Conservation (phyloP, 208 protist species). For the Kentomonas sorsogonicus region DNA sequence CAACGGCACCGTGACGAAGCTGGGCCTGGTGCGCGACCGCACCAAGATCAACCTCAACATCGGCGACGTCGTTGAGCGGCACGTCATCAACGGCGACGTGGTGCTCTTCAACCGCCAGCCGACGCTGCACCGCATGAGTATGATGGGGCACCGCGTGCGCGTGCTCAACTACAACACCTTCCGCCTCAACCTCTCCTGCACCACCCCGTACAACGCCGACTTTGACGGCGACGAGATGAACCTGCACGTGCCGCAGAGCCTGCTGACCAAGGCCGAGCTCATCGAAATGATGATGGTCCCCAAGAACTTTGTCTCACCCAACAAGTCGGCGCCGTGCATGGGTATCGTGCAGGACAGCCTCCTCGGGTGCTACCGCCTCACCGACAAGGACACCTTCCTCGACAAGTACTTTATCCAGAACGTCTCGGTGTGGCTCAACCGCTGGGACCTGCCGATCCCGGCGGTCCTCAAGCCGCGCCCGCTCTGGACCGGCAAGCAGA, state of each 20-base stretch:
- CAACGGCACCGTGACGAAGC: constrained; percentile 89
- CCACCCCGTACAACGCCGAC: constrained; percentile 99
- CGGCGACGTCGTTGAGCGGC: constrained; percentile 95
- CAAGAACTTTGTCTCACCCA: constrained; percentile 99
- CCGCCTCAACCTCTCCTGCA: constrained; percentile 98
- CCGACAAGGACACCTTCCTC: constrained; percentile 95
- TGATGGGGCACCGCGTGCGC: constrained; percentile 99
- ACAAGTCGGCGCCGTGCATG: constrained; percentile 98
- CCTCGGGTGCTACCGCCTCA: constrained; percentile 92
- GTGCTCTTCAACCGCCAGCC: constrained; percentile 99
- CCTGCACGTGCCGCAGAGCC: constrained; percentile 98
- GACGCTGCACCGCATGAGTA: constrained; percentile 99
- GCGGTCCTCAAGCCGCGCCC: constrained; percentile 96
- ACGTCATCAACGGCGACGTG: constrained; percentile 98
- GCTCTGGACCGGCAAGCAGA: constrained; percentile 99
- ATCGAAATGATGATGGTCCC: constrained; percentile 99
- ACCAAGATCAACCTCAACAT: constrained; percentile 87
- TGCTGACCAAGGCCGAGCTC: constrained; percentile 95
- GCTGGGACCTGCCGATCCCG: constrained; percentile 95
- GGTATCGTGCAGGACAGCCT: constrained; percentile 99
- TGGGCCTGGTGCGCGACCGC: constrained; percentile 75
- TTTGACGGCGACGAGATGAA: constrained; percentile 99
- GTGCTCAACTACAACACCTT: constrained; percentile 99
- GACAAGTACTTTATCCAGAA: constrained; percentile 97
- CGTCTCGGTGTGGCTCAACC: constrained; percentile 95